phyloP scores from a whole-genome alignment of 192 early-diverging fungal genomes.

The Mortierella antarctica region DNA sequence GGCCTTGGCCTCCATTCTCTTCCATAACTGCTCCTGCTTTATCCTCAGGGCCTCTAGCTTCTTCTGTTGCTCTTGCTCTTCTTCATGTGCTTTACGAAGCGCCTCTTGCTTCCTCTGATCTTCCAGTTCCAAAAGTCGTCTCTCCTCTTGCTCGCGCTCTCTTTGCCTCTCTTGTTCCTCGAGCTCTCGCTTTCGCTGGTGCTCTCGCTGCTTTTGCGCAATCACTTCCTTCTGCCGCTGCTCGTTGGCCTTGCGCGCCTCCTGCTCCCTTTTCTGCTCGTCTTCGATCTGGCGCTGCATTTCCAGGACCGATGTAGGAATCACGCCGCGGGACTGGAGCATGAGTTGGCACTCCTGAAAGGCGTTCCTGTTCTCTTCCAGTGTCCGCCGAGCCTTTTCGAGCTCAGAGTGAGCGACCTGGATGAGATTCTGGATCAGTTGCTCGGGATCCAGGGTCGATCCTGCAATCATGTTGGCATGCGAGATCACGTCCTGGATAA shows the following conservation, averaged over 20 bases:
- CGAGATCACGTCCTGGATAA: conserved; percentile 45
- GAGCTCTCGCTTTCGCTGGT: not conserved
- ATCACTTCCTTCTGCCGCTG: conserved; percentile 13
- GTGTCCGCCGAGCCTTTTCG: conserved; percentile 15
- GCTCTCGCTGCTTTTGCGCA: conserved; percentile 7
- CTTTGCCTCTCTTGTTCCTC: conserved; percentile 1
- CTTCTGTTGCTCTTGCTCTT: conserved; percentile 7
- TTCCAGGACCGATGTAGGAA: conserved; percentile 26
- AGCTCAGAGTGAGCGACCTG: conserved; percentile 28
- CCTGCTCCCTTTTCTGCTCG: conserved; percentile 19
- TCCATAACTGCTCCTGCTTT: not conserved
- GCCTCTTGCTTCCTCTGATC: conserved; percentile 2
- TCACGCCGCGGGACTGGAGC: conserved; percentile 28
- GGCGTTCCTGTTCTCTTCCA: conserved; percentile 30
- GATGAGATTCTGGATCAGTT: conserved; percentile 35
- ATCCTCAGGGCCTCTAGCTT: not conserved
- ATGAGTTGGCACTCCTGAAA: conserved; percentile 42
- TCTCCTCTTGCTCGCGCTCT: conserved; percentile 9
- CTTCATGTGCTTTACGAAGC: not conserved
- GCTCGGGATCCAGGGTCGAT: conserved; percentile 20
- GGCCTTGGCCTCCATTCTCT: not conserved
- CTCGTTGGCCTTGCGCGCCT: conserved; percentile 34
- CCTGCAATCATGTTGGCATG: conserved; percentile 47
- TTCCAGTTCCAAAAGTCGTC: conserved; percentile 11
- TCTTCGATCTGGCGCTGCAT: conserved; percentile 50